Percentiles rank a stretch among this genome's conserved stretches.
These are phyloP conservation scores for Paramyrothecium sp. DNA, from an alignment of 2,329 filamentous ascomycete genomes.

Conservation along the genomic window DNA sequence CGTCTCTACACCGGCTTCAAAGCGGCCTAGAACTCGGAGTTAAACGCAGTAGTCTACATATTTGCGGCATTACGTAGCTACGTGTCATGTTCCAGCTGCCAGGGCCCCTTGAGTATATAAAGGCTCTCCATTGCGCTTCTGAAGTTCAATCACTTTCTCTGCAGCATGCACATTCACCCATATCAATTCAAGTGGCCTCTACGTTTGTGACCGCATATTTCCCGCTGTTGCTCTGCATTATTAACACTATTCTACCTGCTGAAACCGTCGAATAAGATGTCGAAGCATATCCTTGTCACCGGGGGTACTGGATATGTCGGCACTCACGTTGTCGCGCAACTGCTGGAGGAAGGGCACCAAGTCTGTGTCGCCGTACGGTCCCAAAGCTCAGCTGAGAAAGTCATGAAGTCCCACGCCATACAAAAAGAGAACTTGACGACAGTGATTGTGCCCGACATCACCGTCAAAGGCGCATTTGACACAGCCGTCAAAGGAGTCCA, in stretches of 20 bases:
- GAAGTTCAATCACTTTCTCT: not conserved
- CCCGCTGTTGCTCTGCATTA: not conserved
- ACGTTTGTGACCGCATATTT: not conserved
- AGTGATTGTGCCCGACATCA: constrained; percentile 9
- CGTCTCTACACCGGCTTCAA: constrained; percentile 1
- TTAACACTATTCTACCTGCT: not conserved
- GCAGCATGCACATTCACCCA: not conserved
- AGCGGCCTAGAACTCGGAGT: not conserved
- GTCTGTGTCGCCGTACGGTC: constrained; percentile 5
- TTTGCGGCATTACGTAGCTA: not conserved
- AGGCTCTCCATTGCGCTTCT: not conserved
- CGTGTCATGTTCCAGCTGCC: not conserved
- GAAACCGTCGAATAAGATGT: not conserved
- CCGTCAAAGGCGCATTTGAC: not conserved
- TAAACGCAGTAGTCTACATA: not conserved
- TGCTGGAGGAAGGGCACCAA: constrained; percentile 7
- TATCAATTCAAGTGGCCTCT: not conserved
- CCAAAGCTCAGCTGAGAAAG: constrained; percentile 7
- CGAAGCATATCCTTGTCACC: constrained; percentile 5
- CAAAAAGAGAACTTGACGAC: constrained; percentile 4
- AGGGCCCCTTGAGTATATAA: not conserved
- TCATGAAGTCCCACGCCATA: constrained; percentile 3
- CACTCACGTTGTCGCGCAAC: constrained; percentile 4
- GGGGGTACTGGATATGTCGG: constrained; percentile 7
- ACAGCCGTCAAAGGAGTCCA: not conserved